Percentiles rank a stretch among this genome's conserved stretches.
Evolutionary conservation across 2,329 filamentous ascomycete species (phyloP).

Genomic region (Rosellinia necatrix): DNA sequence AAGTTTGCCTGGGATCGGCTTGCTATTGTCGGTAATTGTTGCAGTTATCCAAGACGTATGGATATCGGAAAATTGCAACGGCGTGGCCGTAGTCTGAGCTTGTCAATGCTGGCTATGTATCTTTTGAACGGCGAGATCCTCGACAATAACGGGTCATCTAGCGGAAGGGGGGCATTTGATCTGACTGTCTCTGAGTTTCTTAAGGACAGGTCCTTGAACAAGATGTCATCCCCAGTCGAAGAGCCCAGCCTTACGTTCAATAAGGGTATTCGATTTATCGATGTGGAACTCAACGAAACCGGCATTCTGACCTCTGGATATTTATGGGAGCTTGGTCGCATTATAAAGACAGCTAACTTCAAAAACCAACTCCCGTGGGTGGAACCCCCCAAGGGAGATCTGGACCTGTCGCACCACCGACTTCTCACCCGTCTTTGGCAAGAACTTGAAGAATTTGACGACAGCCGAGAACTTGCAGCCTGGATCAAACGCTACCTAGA

Average conservation of each 20-base stretch:
- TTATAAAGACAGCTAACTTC: background rate
- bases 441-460: background rate
- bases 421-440: background rate
- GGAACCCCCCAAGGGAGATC: background rate
- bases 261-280: conserved; percentile 14
- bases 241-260: conserved; percentile 6
- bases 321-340: conserved; percentile 10
- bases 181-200: background rate
- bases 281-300: background rate
- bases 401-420: too few species aligned
- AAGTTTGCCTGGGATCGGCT: conserved; percentile 8
- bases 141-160: conserved; percentile 1
- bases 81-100: conserved; percentile 5
- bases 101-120: conserved; percentile 10
- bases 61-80: background rate
- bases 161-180: background rate
- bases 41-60: conserved; percentile 10
- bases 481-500: background rate
- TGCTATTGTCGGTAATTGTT: conserved; percentile 20
- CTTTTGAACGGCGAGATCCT: conserved; percentile 22
- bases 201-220: background rate
- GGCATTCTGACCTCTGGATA: conserved; percentile 12
- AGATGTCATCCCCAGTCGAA: conserved; percentile 43
- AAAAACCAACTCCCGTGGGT: background rate
- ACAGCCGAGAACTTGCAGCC: background rate